Conservation (phyloP, 2,329 filamentous ascomycete genomes). For the Fusarium subglutinans region DNA sequence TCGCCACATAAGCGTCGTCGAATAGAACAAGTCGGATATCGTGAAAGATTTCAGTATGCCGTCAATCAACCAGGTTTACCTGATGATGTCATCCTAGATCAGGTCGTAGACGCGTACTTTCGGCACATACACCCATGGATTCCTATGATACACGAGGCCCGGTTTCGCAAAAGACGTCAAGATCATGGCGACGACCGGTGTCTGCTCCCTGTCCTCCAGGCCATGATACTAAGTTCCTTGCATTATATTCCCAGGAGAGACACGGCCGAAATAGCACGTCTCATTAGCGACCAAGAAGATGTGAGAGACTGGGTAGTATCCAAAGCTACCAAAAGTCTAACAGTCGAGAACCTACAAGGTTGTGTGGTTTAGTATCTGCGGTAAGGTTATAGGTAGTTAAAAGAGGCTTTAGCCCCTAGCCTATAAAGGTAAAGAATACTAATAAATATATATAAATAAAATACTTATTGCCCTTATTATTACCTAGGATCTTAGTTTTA, state of each 20-base stretch:
- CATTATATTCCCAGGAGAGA: neutral
- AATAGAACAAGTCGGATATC: neutral
- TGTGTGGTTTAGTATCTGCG: no score
- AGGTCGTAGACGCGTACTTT: slow-evolving; percentile 28
- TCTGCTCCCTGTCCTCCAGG: slow-evolving; percentile 7
- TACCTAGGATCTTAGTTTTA: no score
- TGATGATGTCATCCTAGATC: slow-evolving; percentile 5
- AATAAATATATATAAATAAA: no score
- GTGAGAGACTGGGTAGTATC: slow-evolving; percentile 9
- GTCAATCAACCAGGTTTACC: neutral
- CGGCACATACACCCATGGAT: slow-evolving; percentile 32
- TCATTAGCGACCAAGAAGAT: neutral
- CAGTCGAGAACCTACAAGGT: slow-evolving; percentile 31
- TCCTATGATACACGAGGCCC: slow-evolving; percentile 24
- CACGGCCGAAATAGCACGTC: neutral
- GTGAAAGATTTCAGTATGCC: neutral
- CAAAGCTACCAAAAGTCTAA: slow-evolving; percentile 20
- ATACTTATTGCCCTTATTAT: no score
- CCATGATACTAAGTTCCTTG: slow-evolving; percentile 18
- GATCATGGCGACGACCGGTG: slow-evolving; percentile 2
- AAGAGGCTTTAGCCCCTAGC: no score
- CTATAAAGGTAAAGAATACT: no score
- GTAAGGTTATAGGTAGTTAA: no score
- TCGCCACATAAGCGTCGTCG: slow-evolving; percentile 9
- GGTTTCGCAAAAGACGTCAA: slow-evolving; percentile 15